Conservation (phyloP, 2,329 filamentous ascomycete species). For the Myriosclerotinia curreyana region DNA sequence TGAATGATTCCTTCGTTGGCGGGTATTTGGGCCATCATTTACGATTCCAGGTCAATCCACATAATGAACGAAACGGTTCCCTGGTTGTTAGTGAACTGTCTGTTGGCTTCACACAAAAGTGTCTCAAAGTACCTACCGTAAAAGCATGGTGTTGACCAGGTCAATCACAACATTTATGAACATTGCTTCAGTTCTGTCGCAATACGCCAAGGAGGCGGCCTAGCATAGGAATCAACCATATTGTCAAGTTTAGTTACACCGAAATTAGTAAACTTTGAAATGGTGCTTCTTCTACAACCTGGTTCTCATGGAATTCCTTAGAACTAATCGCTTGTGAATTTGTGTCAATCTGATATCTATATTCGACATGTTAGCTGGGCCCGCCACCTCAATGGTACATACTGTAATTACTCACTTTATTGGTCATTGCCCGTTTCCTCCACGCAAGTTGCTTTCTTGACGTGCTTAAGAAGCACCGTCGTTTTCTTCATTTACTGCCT, state of each 20-base stretch:
- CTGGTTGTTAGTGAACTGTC: not conserved
- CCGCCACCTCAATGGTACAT: too few species aligned
- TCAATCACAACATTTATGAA: not conserved
- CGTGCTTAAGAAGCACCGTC: slow-evolving; percentile 27
- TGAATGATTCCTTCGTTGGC: not conserved
- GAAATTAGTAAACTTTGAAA: not conserved
- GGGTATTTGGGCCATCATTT: not conserved
- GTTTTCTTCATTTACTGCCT: slow-evolving; percentile 2
- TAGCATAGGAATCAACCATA: not conserved
- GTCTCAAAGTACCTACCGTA: not conserved
- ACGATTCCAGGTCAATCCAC: not conserved
- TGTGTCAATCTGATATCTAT: slow-evolving; percentile 9
- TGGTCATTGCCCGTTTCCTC: slow-evolving; percentile 36
- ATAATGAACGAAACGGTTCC: not conserved
- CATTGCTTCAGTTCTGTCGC: not conserved
- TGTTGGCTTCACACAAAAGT: not conserved
- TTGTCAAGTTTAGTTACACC: not conserved
- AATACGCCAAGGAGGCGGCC: not conserved
- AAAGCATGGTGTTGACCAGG: not conserved
- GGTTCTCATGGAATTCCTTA: not conserved
- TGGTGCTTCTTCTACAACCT: not conserved
- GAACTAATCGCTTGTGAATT: not conserved
- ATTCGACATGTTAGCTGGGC: not conserved
- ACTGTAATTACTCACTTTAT: slow-evolving; percentile 29
- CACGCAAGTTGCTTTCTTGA: slow-evolving; percentile 30